Evolutionary conservation across 75 land plant species (phyloP).

Genomic region (Pinus albicaulis): DNA sequence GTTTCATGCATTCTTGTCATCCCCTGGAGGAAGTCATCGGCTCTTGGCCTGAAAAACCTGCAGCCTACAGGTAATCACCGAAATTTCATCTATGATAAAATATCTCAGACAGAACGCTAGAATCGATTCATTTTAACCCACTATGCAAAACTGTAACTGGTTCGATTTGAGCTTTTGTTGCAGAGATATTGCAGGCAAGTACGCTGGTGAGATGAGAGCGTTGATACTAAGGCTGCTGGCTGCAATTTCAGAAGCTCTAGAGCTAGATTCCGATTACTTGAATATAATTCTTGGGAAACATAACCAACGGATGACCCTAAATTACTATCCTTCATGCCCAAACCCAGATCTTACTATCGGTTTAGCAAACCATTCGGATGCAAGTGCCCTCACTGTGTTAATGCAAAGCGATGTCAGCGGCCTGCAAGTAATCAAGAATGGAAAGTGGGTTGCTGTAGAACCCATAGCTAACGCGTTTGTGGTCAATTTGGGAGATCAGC

Average conservation of each 20-base stretch:
- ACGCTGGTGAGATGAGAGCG: constrained; percentile 3
- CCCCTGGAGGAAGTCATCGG: constrained; percentile 22
- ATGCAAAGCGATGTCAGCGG: no score
- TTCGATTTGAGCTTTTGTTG: constrained; percentile 2
- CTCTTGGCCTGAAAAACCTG: no score
- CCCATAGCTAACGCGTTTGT: background rate
- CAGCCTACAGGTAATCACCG: no score
- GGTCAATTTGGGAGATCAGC: background rate
- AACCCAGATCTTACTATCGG: constrained; percentile 67
- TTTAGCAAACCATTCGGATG: constrained; percentile 55
- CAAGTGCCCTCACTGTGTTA: constrained; percentile 13
- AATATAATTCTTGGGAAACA: no score
- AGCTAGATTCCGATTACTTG: no score
- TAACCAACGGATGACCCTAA: background rate
- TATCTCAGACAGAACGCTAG: background rate
- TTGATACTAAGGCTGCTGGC: constrained; percentile 29
- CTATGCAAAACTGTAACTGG: background rate
- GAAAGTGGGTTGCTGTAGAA: constrained; percentile 1
- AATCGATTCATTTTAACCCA: constrained; percentile 8
- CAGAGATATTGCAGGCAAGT: no score
- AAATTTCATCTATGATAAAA: no score
- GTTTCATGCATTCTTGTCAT: constrained; percentile 30
- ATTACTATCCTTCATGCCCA: constrained; percentile 64
- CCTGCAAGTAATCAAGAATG: no score
- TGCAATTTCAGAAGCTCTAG: background rate